Evolutionary conservation across 75 land plant species (phyloP).

Genomic region (Pinus albicaulis): DNA sequence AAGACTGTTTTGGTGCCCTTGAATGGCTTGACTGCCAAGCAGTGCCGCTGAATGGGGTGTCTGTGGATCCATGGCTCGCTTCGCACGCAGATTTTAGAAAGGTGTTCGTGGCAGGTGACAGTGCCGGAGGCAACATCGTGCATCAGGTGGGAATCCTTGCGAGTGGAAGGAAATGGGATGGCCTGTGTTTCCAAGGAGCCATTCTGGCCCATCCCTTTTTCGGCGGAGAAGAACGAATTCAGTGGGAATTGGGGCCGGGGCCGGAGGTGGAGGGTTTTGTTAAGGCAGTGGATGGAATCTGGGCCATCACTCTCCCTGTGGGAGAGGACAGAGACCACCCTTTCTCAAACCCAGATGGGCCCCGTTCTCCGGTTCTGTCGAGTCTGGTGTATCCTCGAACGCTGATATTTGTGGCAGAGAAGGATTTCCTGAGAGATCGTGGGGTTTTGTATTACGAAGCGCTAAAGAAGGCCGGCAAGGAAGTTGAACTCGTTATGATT

Average conservation of each 20-base stretch:
- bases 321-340: too few species aligned
- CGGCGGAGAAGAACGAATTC: conserved; percentile 9
- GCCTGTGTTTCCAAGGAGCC: conserved; percentile 13
- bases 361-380: too few species aligned
- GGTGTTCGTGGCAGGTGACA: conserved; percentile 53
- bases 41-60: not conserved
- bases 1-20: conserved; percentile 40
- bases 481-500: too few species aligned
- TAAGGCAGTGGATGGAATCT: too few species aligned
- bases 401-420: too few species aligned
- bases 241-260: not conserved
- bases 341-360: too few species aligned
- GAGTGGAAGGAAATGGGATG: not conserved
- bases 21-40: conserved; percentile 23
- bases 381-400: too few species aligned
- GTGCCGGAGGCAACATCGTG: conserved; percentile 12
- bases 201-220: conserved; percentile 17
- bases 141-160: conserved; percentile 45
- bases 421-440: too few species aligned
- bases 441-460: too few species aligned
- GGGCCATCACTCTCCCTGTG: too few species aligned
- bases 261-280: too few species aligned
- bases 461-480: too few species aligned
- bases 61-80: not conserved
- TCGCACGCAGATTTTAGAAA: conserved; percentile 30